Evolutionary conservation across 768 basidiomycete genomes (phyloP), one percentile per base, ranked within the genome.

Genomic region (Phaeotremella skinneri): DNA sequence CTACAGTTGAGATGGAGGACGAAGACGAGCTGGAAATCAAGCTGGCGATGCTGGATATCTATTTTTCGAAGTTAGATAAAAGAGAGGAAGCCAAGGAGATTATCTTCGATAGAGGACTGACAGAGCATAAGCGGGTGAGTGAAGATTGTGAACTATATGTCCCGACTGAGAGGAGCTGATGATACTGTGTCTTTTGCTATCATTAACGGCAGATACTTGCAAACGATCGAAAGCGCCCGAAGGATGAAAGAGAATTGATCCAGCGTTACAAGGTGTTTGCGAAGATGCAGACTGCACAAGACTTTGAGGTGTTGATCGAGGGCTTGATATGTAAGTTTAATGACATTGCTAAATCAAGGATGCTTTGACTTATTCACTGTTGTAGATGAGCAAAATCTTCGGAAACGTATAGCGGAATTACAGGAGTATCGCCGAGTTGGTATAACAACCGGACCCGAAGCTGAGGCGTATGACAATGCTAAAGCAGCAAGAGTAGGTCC

Each of bases 51-150:
- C 78, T 97, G 57, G 90, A 96, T 75, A 90, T 91, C 80, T 99
- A 97, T 79, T 85, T 84, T 63, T 89, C 91, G 58, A 85, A 90
- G 50, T 82, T 97, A 9, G 88, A 90, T 61, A 90, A 88, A 78
- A 83, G 94, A 41, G 78, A 85, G 53, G 89, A 92, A 71, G 84
- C 83, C 27, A 99, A 97, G 78, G 85, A 85, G 2, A 76, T 99
- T 62, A 89, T 99, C 75, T 96, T 91, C 68, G 89, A 97, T 68
- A 81, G 94, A 41, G 91, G 91, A 1, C 78, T 99, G 52, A 80
- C 94, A 48, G 91, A 96, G 66, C 91, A 94, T 74, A 97, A 93
- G 78, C 91, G 92, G 85, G 93, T 91, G 59, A 51, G 82, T 68
- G 53, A 4, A 49, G 7, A 5, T 41, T 25, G 34, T 34, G 23